These are phyloP conservation scores for Hemileccinum impolitum DNA, from an alignment of 768 basidiomycete species.

Conservation along the genomic window DNA sequence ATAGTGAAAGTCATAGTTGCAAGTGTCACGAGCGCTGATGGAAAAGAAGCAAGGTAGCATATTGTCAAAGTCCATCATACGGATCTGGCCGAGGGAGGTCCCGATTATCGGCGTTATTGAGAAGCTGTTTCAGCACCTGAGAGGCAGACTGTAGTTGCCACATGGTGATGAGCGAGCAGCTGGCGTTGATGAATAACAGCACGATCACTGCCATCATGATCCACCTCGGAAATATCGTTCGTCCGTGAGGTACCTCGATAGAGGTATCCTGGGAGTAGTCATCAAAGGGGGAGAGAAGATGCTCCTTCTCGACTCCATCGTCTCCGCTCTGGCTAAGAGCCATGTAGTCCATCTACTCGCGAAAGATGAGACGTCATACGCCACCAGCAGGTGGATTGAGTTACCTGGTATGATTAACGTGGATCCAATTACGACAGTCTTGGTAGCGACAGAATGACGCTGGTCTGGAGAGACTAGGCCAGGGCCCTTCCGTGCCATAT, in stretches of 20 bases:
- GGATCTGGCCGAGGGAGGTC: constrained; percentile 28
- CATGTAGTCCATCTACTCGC: constrained; percentile 19
- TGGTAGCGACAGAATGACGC: too few relatives aligned
- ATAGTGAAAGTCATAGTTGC: background rate
- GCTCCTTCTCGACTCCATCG: constrained; percentile 15
- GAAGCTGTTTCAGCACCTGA: constrained; percentile 13
- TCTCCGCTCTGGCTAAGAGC: constrained; percentile 8
- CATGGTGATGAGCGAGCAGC: constrained; percentile 18
- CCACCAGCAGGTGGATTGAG: background rate
- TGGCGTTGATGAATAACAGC: constrained; percentile 22
- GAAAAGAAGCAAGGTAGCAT: background rate
- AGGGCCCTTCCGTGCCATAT: background rate
- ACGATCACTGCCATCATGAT: constrained; percentile 17
- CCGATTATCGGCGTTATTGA: constrained; percentile 24
- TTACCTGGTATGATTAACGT: constrained; percentile 1
- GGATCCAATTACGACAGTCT: background rate
- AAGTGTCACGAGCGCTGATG: background rate
- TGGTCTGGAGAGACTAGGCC: background rate
- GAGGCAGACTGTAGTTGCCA: constrained; percentile 17
- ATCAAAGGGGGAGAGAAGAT: constrained; percentile 9
- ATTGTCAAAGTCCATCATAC: constrained; percentile 28
- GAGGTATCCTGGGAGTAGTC: background rate
- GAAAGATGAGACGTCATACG: background rate
- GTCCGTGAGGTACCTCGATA: constrained; percentile 2
- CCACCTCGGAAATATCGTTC: constrained; percentile 3